Evolutionary conservation across 495 filamentous ascomycete species (phyloP), one percentile per base, ranked within the genome.

Genomic region (Trichoderma erinaceum): DNA sequence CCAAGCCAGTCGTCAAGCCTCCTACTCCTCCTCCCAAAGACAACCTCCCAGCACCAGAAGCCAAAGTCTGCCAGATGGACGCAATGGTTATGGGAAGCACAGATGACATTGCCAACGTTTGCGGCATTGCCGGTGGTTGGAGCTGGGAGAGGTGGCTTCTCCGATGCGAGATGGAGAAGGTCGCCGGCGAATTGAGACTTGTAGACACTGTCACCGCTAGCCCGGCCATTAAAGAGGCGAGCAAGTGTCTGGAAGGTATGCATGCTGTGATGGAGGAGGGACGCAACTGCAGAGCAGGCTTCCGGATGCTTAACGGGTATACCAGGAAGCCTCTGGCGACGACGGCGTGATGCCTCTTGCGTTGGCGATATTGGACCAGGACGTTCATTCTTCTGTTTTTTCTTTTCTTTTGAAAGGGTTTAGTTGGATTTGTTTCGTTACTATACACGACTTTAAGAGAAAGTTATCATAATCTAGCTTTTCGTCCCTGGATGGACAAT

Each of bases 61-160:
- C 74, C 35, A 72, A 75, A 56, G 80, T 84, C 38, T 84, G 84
- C 66, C 85, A 85, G 63, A 83, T 90, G 63, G 87, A 88, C 69
- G 88, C 85, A 7, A 87, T 88, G 48, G 83, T 91, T 6, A 78
- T 78, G 25, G 93, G 92, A 3, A 90, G 86, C 64, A 90, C 90
- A 0, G 86, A 87, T 27, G 87, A 90, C 71, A 86, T 86, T 25
- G 91, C 92, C 1, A 87, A 83, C 68, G 81, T 97, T 64, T 88
- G 92, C 0, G 92, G 92, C 7, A 73, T 97, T 21, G 86, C 96
- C 5, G 95, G 93, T 15, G 87, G 88, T 32, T 96, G 94, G 92
- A 85, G 88, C 71, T 99, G 94, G 94, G 95, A 98, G 84, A 90
- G 91, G 77, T 98, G 95, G 95, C 84, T 97, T 77, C 74, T 97